Evolutionary conservation across 2,329 filamentous ascomycete genomes (phyloP), one percentile per base, ranked within the genome.

Genomic region (Fusarium bactridioides): DNA sequence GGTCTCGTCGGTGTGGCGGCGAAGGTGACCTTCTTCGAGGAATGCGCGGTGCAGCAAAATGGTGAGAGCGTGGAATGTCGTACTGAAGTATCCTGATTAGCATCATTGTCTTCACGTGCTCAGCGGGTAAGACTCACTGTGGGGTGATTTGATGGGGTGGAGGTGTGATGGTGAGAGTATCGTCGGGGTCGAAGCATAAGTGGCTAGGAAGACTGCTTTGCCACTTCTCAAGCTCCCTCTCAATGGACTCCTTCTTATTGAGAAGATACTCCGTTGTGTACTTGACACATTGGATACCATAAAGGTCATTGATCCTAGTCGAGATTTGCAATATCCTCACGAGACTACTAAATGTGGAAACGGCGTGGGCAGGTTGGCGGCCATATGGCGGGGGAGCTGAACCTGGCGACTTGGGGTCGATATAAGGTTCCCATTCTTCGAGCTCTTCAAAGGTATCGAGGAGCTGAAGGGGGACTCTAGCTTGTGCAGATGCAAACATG

Each of bases 11-110:
- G 78, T 75, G 31, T 79, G 76, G n/a, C 72, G 70, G 18, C 76
- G 69, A 8, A 80, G 76, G 38, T 80, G 78, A 38, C 78, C 78
- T 33, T 79, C 75, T 33, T 80, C 80, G 1, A 84, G 78, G 69
- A 85, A 85, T 3, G 84, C 83, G 3, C 84, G 81, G 62, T 86
- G 83, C 15, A 86, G 79, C 1, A 86, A 77, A 50, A 86, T 85
- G 15, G 80, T 79, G 18, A 86, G 78, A 9, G 83, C 80, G 65
- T 85, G 77, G 67, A 83, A 85, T 12, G 78, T 80, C 21, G 79
- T 78, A 37, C 78, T 73, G 48, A 19, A 35, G 8, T 3, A 51
- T 25, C 41, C 25, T 59, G 48, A 37, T 75, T 45, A 76, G 70
- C 19, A 57, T 63, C 18, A 1, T 11, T 9, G 12, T n/a, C 11